Evolutionary conservation across 352 stramenopile species (phyloP).

Genomic region (Globisporangium abappressorium): DNA sequence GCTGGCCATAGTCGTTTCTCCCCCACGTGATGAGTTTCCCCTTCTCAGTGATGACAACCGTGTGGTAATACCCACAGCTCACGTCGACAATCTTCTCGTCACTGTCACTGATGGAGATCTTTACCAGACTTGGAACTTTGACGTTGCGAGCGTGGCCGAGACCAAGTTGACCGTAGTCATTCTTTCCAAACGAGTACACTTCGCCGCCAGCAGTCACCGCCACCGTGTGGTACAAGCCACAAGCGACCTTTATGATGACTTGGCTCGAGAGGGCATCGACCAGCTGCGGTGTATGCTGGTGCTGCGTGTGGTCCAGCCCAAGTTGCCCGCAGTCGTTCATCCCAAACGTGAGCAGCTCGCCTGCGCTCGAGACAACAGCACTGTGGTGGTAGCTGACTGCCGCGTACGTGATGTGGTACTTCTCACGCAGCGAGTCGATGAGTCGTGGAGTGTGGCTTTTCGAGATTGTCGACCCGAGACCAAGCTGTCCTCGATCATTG

Average conservation of each 20-base stretch:
- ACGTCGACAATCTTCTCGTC: conserved; percentile 79
- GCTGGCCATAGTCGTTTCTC: conserved; percentile 83
- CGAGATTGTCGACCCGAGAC: conserved; percentile 79
- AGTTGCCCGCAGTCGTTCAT: conserved; percentile 89
- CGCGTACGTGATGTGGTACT: conserved; percentile 70
- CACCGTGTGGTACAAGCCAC: conserved; percentile 82
- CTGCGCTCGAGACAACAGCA: conserved; percentile 69
- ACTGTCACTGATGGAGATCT: conserved; percentile 54
- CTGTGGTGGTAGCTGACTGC: conserved; percentile 88
- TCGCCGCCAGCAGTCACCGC: conserved; percentile 60
- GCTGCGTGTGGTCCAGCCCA: conserved; percentile 77
- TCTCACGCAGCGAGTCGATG: conserved; percentile 82
- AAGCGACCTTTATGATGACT: conserved; percentile 66
- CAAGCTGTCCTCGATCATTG: conserved; percentile 84
- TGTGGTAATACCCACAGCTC: conserved; percentile 87
- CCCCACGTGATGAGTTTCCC: conserved; percentile 86
- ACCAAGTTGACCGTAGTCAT: conserved; percentile 86
- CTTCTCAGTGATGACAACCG: conserved; percentile 71
- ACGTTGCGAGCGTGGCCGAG: conserved; percentile 73
- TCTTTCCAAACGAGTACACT: conserved; percentile 84
- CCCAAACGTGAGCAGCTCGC: conserved; percentile 80
- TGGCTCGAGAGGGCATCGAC: conserved; percentile 71
- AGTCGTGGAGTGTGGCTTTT: conserved; percentile 83
- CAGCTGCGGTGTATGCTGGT: conserved; percentile 83
- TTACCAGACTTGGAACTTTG: conserved; percentile 70